Evolutionary conservation across 1,284 basidiomycete genomes (phyloP).

Genomic region (Bjerkandera adusta): DNA sequence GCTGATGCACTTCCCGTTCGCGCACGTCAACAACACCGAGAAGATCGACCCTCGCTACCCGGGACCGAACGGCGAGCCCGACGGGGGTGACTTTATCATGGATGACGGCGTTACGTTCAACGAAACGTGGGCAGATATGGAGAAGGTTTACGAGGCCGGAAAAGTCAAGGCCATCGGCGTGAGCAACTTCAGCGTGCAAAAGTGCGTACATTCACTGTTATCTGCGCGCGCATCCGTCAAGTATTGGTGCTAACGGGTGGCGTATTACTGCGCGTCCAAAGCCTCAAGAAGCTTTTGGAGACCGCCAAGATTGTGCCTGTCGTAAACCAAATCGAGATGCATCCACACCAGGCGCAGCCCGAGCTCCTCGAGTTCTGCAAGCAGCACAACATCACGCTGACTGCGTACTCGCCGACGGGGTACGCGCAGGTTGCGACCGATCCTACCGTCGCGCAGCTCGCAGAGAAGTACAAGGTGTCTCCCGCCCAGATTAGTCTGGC

Average conservation of each 20-base stretch:
- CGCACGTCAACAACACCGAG: conserved; percentile 18
- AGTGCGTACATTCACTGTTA: conserved; percentile 27
- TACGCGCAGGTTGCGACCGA: conserved; percentile 40
- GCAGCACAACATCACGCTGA: conserved; percentile 55
- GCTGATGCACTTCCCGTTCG: conserved; percentile 33
- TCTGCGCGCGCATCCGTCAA: neutral
- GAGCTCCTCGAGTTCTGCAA: conserved; percentile 59
- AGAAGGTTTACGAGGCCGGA: conserved; percentile 45
- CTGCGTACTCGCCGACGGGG: conserved; percentile 68
- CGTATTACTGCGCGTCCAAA: conserved; percentile 28
- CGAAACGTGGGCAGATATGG: conserved; percentile 62
- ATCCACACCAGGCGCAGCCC: conserved; percentile 55
- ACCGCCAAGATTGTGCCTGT: conserved; percentile 51
- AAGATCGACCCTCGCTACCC: conserved; percentile 23
- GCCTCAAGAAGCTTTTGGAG: conserved; percentile 41
- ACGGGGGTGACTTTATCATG: conserved; percentile 18
- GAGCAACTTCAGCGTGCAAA: conserved; percentile 67
- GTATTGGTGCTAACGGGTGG: conserved; percentile 33
- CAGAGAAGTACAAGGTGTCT: conserved; percentile 40
- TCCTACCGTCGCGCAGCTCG: conserved; percentile 38
- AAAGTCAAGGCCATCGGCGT: conserved; percentile 60
- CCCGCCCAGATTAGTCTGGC: conserved; percentile 42
- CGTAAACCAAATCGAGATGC: conserved; percentile 65
- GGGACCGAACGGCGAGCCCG: conserved; percentile 20
- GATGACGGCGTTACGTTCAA: conserved; percentile 40